These are phyloP conservation scores for Hemileccinum rubropunctum DNA, from an alignment of 768 basidiomycete genomes.

Conservation along the genomic window DNA sequence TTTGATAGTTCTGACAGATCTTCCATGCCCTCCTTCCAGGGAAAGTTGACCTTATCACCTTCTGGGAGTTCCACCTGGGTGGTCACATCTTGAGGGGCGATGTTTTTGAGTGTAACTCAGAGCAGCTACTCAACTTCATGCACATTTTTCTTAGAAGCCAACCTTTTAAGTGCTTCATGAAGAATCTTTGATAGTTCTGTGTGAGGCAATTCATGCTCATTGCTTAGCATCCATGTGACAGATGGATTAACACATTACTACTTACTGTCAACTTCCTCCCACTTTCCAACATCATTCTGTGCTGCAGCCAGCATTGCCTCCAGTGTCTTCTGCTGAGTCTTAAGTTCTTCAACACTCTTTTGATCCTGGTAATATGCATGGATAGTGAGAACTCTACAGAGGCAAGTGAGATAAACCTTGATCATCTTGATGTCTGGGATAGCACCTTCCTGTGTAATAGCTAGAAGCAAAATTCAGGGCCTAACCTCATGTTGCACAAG, in stretches of 20 bases:
- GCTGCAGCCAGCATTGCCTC: background rate
- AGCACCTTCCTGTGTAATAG: background rate
- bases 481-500: too few relatives aligned
- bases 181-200: background rate
- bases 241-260: too few relatives aligned
- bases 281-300: background rate
- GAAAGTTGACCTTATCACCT: background rate
- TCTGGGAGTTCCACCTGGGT: background rate
- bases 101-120: background rate
- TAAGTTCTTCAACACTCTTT: background rate
- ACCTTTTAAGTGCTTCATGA: background rate
- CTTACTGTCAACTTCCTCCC: too few relatives aligned
- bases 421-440: background rate
- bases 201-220: background rate
- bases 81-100: fast-evolving
- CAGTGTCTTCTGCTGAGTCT: background rate
- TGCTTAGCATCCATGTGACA: background rate
- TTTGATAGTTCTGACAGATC: background rate
- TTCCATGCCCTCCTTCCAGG: slow-evolving; percentile 2
- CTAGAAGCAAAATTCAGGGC: background rate
- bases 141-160: background rate
- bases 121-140: background rate
- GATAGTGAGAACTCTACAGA: background rate
- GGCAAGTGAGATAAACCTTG: background rate
- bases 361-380: background rate